These are phyloP conservation scores for Delonix regia DNA, from an alignment of 306 rosid species.

Conservation along the genomic window DNA sequence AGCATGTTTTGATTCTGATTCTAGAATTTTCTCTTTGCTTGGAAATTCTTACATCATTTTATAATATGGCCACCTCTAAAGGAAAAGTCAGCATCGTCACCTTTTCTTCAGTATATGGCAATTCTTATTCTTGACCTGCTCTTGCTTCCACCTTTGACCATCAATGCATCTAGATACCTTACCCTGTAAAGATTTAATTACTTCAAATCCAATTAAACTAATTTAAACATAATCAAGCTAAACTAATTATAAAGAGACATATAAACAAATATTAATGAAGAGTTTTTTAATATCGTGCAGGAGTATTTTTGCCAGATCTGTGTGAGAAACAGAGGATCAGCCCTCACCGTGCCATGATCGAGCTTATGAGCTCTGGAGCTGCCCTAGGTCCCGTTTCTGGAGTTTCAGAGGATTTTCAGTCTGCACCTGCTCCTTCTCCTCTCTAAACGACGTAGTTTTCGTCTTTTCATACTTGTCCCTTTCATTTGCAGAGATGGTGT, in stretches of 20 bases:
- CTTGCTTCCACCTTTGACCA: not conserved
- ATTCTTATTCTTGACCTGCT: slow-evolving; percentile 14
- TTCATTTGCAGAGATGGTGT: not conserved
- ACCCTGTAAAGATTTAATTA: not conserved
- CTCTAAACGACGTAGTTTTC: slow-evolving; percentile 24
- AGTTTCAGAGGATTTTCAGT: slow-evolving; percentile 10
- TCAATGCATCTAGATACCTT: slow-evolving; percentile 23
- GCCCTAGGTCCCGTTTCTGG: slow-evolving; percentile 57
- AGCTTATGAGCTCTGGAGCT: slow-evolving; percentile 69
- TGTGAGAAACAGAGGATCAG: slow-evolving; percentile 59
- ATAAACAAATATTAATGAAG: not conserved
- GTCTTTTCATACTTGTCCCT: not conserved
- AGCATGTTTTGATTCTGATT: not conserved
- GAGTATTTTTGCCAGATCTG: slow-evolving; percentile 70
- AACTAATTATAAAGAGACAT: too few relatives aligned
- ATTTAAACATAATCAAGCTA: too few relatives aligned
- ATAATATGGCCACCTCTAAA: not conserved
- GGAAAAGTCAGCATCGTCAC: not conserved
- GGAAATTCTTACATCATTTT: not conserved
- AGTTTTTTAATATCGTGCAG: slow-evolving; percentile 41
- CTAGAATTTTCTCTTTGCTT: not conserved
- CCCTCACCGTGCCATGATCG: slow-evolving; percentile 71
- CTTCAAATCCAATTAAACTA: not conserved
- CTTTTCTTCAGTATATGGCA: slow-evolving; percentile 18
- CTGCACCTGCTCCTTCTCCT: slow-evolving; percentile 44